Evolutionary conservation across 257 asterid species (phyloP).

Genomic region (Capsicum pubescens): DNA sequence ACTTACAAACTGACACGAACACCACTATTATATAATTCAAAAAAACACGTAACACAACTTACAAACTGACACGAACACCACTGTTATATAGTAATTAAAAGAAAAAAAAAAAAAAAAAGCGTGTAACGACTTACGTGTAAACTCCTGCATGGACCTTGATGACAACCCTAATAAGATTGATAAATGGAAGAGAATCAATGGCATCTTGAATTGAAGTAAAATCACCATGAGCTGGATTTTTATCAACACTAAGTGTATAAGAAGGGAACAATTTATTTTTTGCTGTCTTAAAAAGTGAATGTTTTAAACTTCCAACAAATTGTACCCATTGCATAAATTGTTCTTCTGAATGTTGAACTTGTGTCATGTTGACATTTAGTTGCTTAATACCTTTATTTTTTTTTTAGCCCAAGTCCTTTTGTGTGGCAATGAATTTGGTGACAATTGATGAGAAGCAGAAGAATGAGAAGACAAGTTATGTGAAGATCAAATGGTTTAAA

Average conservation of each 20-base stretch:
- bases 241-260: slow-evolving; percentile 69
- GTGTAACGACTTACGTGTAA: slow-evolving; percentile 63
- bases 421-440: slow-evolving; percentile 48
- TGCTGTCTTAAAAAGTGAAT: slow-evolving; percentile 70
- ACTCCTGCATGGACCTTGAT: slow-evolving; percentile 87
- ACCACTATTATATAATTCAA: too few species aligned
- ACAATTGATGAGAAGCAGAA: slow-evolving; percentile 34
- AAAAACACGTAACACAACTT: too few species aligned
- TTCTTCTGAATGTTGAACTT: slow-evolving; percentile 61
- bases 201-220: slow-evolving; percentile 88
- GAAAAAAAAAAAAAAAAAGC: accelerated
- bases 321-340: slow-evolving; percentile 87
- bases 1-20: too few species aligned
- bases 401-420: slow-evolving; percentile 55
- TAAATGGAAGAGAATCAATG: slow-evolving; percentile 75
- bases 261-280: slow-evolving; percentile 78
- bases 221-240: slow-evolving; percentile 69
- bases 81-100: too few species aligned
- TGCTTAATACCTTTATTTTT: slow-evolving; percentile 34
- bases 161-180: slow-evolving; percentile 78
- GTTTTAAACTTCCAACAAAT: slow-evolving; percentile 77
- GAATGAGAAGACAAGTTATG: slow-evolving; percentile 30
- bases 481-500: slow-evolving; percentile 29
- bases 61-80: too few species aligned
- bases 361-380: slow-evolving; percentile 53